Percentiles rank a stretch among this genome's conserved stretches.
These are phyloP conservation scores for Spinacia oleracea DNA, from an alignment of 179 eudicot species.

Conservation along the genomic window DNA sequence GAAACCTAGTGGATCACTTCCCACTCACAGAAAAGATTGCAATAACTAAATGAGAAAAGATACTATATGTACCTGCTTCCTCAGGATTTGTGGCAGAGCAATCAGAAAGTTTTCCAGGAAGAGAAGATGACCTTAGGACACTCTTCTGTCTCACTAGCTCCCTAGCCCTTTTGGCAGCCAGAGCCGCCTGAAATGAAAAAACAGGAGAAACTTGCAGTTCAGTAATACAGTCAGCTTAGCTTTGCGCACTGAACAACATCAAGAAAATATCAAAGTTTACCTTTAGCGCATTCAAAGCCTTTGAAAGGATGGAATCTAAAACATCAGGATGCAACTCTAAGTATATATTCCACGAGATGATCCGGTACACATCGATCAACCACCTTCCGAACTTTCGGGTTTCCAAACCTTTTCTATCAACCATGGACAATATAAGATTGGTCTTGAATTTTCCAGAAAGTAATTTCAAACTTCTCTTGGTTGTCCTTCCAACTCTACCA, in stretches of 20 bases:
- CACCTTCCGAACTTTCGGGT: slow-evolving; percentile 82
- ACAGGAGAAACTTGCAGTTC: background rate
- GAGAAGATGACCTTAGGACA: slow-evolving; percentile 85
- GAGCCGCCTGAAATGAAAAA: slow-evolving; percentile 59
- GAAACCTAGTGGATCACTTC: background rate
- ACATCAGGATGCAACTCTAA: slow-evolving; percentile 97
- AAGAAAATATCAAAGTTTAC: slow-evolving; percentile 25
- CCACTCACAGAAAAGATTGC: background rate
- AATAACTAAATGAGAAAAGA: slow-evolving; percentile 7
- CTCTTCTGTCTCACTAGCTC: slow-evolving; percentile 87
- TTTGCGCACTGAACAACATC: background rate
- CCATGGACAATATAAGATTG: slow-evolving; percentile 19
- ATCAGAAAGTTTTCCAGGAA: slow-evolving; percentile 99
- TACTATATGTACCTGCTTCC: slow-evolving; percentile 54
- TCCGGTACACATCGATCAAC: slow-evolving; percentile 94
- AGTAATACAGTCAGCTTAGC: slow-evolving; percentile 5
- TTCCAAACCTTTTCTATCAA: slow-evolving; percentile 75
- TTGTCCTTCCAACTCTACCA: slow-evolving; percentile 4
- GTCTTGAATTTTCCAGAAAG: background rate
- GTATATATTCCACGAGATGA: slow-evolving; percentile 80
- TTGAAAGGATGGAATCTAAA: slow-evolving; percentile 76
- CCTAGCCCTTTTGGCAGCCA: slow-evolving; percentile 93
- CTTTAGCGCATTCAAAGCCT: slow-evolving; percentile 86
- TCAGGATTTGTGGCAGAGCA: slow-evolving; percentile 94
- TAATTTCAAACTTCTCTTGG: background rate